phyloP scores from a whole-genome alignment of 1,284 basidiomycete genomes.

The Moesziomyces globuligerus region DNA sequence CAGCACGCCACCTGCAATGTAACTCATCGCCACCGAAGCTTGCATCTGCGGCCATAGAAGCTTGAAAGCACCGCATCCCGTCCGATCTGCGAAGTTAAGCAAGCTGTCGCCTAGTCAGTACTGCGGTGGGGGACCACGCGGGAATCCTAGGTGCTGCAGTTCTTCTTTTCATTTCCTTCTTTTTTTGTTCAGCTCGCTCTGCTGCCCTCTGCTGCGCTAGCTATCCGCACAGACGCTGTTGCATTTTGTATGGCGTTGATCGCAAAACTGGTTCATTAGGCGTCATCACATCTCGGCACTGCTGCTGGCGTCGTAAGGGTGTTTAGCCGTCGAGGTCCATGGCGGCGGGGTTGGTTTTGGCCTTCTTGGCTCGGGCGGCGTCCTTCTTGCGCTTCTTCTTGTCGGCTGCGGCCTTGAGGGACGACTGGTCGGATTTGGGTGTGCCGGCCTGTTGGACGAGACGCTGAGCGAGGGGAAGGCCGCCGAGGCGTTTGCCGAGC shows the following conservation, averaged over 20 bases:
- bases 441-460: conserved; percentile 45
- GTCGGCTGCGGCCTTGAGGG: conserved; percentile 37
- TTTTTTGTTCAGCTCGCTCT: too few relatives aligned
- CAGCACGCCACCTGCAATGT: too few relatives aligned
- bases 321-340: conserved; percentile 44
- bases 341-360: conserved; percentile 4
- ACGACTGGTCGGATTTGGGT: conserved; percentile 33
- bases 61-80: conserved; percentile 80
- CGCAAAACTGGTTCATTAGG: too few relatives aligned
- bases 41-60: conserved; percentile 80
- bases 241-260: too few relatives aligned
- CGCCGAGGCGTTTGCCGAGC: conserved; percentile 37
- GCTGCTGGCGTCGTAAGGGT: too few relatives aligned
- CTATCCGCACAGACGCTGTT: too few relatives aligned
- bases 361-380: conserved; percentile 30
- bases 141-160: conserved; percentile 75
- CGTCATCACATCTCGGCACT: too few relatives aligned
- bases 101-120: conserved; percentile 82
- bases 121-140: conserved; percentile 84
- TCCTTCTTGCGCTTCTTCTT: conserved; percentile 45
- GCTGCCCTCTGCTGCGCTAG: too few relatives aligned
- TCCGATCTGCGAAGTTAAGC: conserved; percentile 83
- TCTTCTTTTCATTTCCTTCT: too few relatives aligned
- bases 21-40: too few relatives aligned
- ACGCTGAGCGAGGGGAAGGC: conserved; percentile 42